Evolutionary conservation across 2,329 filamentous ascomycete species (phyloP).

Genomic region (Pyrenophora graminea): DNA sequence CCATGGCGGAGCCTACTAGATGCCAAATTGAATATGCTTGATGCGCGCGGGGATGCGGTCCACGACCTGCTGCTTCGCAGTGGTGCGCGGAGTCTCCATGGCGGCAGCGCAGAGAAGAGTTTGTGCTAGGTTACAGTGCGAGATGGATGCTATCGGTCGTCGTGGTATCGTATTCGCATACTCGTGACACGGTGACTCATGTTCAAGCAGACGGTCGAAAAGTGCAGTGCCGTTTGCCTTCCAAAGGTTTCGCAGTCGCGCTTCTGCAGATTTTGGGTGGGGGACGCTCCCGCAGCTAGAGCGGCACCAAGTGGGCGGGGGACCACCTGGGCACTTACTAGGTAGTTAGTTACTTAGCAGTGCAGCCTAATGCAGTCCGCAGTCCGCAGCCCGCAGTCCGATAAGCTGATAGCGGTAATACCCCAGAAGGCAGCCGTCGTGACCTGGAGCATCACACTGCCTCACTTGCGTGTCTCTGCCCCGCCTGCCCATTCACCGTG

Average conservation of each 20-base stretch:
- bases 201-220: constrained; percentile 8
- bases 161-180: constrained; percentile 28
- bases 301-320: neutral
- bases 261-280: constrained; percentile 28
- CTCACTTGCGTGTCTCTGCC: constrained; percentile 4
- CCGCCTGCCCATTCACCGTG: constrained; percentile 11
- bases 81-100: constrained; percentile 30
- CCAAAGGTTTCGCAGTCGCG: constrained; percentile 19
- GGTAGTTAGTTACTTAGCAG: too few relatives aligned
- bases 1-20: constrained; percentile 62
- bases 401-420: constrained; percentile 27
- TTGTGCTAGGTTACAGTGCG: neutral
- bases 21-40: constrained; percentile 90
- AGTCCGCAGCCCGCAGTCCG: constrained; percentile 8
- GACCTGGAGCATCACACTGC: constrained; percentile 15
- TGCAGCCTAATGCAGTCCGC: constrained; percentile 16
- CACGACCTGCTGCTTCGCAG: constrained; percentile 82
- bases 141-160: neutral
- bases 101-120: constrained; percentile 8
- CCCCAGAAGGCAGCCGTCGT: constrained; percentile 18
- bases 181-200: constrained; percentile 32
- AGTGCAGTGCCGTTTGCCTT: neutral
- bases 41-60: constrained; percentile 90
- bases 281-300: constrained; percentile 16
- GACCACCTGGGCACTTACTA: too few relatives aligned